phyloP scores from a whole-genome alignment of 345 rosid species.

The Passiflora organensis region DNA sequence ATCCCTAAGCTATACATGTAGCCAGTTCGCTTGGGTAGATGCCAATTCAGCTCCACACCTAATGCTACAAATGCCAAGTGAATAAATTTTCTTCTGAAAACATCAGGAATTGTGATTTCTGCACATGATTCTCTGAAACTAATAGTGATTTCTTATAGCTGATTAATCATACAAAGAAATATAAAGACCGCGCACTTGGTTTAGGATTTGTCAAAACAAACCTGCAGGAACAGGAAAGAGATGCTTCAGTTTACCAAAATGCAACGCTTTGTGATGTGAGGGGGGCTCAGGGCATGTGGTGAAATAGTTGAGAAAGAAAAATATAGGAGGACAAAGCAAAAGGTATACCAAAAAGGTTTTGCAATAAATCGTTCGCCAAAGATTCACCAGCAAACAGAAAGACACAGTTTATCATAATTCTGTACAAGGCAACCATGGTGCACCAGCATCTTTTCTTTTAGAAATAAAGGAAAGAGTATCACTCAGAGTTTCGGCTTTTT shows the following conservation, averaged over 20 bases:
- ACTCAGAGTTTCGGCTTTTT: constrained; percentile 14
- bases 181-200: constrained; percentile 68
- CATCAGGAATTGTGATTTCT: constrained; percentile 12
- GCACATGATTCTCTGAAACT: constrained; percentile 14
- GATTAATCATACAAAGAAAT: constrained; percentile 48
- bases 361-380: constrained; percentile 14
- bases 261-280: constrained; percentile 26
- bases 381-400: constrained; percentile 16
- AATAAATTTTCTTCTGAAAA: constrained; percentile 18
- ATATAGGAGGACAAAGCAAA: too few relatives aligned
- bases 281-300: constrained; percentile 18
- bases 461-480: constrained; percentile 9
- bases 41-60: constrained; percentile 21
- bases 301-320: constrained; percentile 12
- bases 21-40: constrained; percentile 8
- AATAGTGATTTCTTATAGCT: constrained; percentile 17
- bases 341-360: constrained; percentile 9
- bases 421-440: constrained; percentile 27
- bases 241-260: constrained; percentile 70
- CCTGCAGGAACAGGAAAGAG: constrained; percentile 95
- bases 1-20: constrained; percentile 1
- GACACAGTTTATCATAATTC: constrained; percentile 5
- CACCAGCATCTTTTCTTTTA: constrained; percentile 8
- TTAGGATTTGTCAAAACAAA: constrained; percentile 84
- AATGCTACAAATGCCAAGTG: constrained; percentile 11